phyloP scores from a whole-genome alignment of 306 rosid species.

The Mimosa pudica region DNA sequence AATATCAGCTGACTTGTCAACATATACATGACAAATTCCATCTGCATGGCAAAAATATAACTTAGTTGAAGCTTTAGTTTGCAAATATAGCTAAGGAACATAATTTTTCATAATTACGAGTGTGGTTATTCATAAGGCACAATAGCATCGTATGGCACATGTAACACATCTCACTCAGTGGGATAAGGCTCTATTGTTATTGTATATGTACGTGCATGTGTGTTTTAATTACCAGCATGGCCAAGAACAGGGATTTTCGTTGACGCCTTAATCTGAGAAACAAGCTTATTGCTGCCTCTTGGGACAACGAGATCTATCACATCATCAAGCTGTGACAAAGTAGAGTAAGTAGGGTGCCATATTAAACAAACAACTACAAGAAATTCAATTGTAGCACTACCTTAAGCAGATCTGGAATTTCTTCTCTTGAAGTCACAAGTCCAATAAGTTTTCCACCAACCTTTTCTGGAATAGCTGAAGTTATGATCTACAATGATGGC shows the following conservation, averaged over 20 bases:
- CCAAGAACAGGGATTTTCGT: conserved; percentile 98
- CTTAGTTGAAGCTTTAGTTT: conserved; percentile 28
- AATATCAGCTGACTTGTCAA: conserved; percentile 75
- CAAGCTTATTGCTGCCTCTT: conserved; percentile 89
- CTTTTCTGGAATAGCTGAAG: conserved; percentile 65
- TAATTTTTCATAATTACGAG: background rate
- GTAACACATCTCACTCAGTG: too few relatives aligned
- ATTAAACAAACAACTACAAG: conserved; percentile 19
- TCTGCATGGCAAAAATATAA: conserved; percentile 52
- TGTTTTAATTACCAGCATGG: conserved; percentile 65
- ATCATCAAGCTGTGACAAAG: conserved; percentile 72
- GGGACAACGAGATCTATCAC: conserved; percentile 98
- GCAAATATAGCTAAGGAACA: conserved; percentile 8
- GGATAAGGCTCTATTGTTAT: too few relatives aligned
- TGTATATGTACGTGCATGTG: background rate
- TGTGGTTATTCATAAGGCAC: background rate
- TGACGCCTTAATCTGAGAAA: conserved; percentile 81
- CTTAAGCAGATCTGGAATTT: conserved; percentile 89
- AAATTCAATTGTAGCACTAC: conserved; percentile 39
- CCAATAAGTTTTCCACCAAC: conserved; percentile 81
- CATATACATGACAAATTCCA: conserved; percentile 82
- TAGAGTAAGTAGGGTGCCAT: conserved; percentile 34
- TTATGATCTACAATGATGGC: conserved; percentile 60
- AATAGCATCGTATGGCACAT: too few relatives aligned
- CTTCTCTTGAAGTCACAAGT: conserved; percentile 85